Evolutionary conservation across 2,329 filamentous ascomycete genomes (phyloP), one percentile per base, ranked within the genome.

Genomic region (Colletotrichum sp.): DNA sequence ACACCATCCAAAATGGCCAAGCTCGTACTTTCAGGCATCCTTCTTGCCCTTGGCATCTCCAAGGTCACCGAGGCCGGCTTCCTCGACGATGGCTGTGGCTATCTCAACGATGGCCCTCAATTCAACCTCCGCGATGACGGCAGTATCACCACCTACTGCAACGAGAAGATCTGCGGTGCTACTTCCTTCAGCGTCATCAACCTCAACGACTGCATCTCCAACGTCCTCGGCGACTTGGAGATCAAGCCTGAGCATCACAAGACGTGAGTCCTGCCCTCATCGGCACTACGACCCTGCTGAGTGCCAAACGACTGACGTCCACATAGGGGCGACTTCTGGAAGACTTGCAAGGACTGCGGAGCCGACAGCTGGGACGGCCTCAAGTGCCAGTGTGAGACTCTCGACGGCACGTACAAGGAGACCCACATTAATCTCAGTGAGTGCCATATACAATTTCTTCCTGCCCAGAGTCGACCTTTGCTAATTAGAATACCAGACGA

Each of bases 131-230:
- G 55, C 26, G 49, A n/a, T 10, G 68, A 75, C 7, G 75, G 75
- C 21, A 71, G 60, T 6, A 30, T 77, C 32, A 64, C 67, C 5
- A 69, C 75, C 36, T 77, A 72, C 64, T 77, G 75, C 36, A 34
- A 75, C 32, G 49, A 71, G 16, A 70, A 77, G 63, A 28, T 69
- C 26, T 76, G 75, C 52, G 39, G 52, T 7, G 34, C 52, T 2
- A 24, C 26, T 15, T 26, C 63, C 30, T 76, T 71, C 32, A 59
- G 71, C 18, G 71, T 52, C 36, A 39, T 77, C 8, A 77, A 77
- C 32, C 68, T 77, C 3, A 72, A 77, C 24, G 75, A 77, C 28
- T 75, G 72, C 24, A 59, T 77, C 26, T 21, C 62, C 28, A 76
- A 75, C 10, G 24, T 49, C 9, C 39, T 34, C 2, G 75, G 75